Base-by-base conservation (phyloP, 495 filamentous ascomycete genomes). In the Talaromyces trachyspermus region DNA sequence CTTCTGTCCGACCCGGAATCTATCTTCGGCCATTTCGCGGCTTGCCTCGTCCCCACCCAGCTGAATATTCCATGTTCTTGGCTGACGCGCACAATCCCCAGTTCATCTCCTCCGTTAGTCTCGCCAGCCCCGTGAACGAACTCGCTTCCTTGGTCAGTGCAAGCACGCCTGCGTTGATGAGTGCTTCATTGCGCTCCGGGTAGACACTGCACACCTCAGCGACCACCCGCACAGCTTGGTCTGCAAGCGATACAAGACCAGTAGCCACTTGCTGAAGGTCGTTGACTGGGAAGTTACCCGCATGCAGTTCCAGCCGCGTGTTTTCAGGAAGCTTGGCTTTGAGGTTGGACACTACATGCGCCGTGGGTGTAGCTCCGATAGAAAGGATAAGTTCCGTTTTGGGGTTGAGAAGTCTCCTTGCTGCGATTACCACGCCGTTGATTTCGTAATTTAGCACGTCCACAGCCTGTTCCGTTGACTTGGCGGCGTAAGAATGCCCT, bases 41-140 rank as follows among this genome's bases (percentile, higher is more conserved):
- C 41, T 45, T 7, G 45, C 26, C 8, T 23, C 22, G 12, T 42
- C 50, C 46, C 49, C 10, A 47, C 46, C 46, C 50, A 54, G 3
- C 55, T 43, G 49, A 86, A 51, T 43, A 84, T 74, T 0, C 80
- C 82, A 62, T 85, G 83, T 57, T 86, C 83, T 60, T 86, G 83
- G 43, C 75, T 76, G 45, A 84, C 72, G 14, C 71, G 67, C 17
- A 75, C 76, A 7, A 86, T 79, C 76, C 56, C 83, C 81, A 86
- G 1, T 79, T 77, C 0, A 59, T 52, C 9, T 46, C 38, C 37
- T 55, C 52, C 5, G 37, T 32, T 10, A 49, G 51, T n/a, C 42
- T 27, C 5, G 48, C 56, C 33, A 50, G 51, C 7, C 58, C 58
- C 18, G 53, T 46, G 30, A 48, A 61, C 15, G 49, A 54, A 17